These are phyloP conservation scores for Phialophora macrospora DNA, from an alignment of 2,329 filamentous ascomycete genomes.

Conservation along the genomic window DNA sequence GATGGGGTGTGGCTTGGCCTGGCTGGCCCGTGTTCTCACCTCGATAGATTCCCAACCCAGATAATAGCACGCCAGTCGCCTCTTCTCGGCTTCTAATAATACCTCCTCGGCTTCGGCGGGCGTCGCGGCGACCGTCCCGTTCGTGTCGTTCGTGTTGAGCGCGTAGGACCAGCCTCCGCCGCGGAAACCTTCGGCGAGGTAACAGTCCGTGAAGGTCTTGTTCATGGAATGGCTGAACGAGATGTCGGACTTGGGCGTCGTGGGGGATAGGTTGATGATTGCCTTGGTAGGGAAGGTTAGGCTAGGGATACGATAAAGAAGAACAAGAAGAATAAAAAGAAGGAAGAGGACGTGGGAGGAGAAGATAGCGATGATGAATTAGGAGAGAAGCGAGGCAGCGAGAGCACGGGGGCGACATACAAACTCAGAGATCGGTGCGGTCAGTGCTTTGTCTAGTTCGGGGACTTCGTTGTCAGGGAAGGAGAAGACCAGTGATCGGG, in stretches of 20 bases:
- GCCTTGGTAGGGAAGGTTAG: neutral
- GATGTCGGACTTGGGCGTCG: neutral
- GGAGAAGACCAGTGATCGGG: conserved; percentile 17
- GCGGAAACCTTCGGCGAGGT: conserved; percentile 10
- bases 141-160: conserved; percentile 19
- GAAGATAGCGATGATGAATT: neutral
- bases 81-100: neutral
- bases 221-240: conserved; percentile 19
- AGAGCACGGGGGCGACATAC: conserved; percentile 6
- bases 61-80: conserved; percentile 15
- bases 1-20: no score
- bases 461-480: conserved; percentile 11
- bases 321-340: no score
- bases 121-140: neutral
- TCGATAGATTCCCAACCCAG: conserved; percentile 27
- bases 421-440: conserved; percentile 21
- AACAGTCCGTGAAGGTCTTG: conserved; percentile 26
- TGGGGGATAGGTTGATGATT: conserved; percentile 13
- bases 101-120: neutral
- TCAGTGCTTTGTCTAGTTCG: conserved; percentile 19
- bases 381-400: neutral
- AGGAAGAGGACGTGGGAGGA: no score
- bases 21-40: no score
- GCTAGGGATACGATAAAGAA: no score
- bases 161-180: conserved; percentile 24